A percentile compares a stretch with the other conserved stretches of the same genome.
phyloP scores from a whole-genome alignment of 73 alveolate genomes.

The Stentor roeselii region DNA sequence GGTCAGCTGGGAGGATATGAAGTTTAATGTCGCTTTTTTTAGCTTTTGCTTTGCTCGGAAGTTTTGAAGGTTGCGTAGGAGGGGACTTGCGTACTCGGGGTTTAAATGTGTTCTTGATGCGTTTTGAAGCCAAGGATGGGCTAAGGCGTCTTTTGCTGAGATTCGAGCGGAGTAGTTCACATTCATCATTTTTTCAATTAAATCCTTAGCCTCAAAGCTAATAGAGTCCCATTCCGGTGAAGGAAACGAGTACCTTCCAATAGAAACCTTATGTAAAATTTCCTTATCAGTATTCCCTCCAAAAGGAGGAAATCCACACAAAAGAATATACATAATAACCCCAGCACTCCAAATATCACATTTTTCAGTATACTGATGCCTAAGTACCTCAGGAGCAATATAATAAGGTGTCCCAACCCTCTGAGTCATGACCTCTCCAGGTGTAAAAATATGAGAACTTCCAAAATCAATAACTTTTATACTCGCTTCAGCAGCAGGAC shows the following conservation, averaged over 20 bases:
- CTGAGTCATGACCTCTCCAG: conserved; percentile 55
- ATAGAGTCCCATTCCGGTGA: conserved; percentile 35
- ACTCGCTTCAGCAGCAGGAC: not conserved
- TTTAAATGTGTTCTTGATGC: conserved; percentile 32
- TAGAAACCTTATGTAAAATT: conserved; percentile 42
- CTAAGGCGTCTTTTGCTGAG: conserved; percentile 45
- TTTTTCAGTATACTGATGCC: conserved; percentile 50
- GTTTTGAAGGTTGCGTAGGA: conserved; percentile 66
- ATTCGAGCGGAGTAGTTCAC: conserved; percentile 35
- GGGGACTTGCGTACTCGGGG: conserved; percentile 43
- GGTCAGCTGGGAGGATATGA: conserved; percentile 76
- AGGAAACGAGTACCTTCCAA: conserved; percentile 39
- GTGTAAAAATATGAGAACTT: conserved; percentile 44
- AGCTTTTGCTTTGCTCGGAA: conserved; percentile 80
- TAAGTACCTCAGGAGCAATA: conserved; percentile 70
- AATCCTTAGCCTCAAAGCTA: conserved; percentile 45
- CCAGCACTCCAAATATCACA: conserved; percentile 88
- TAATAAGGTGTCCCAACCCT: conserved; percentile 79
- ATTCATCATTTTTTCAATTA: conserved; percentile 31
- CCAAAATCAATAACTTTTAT: conserved; percentile 85
- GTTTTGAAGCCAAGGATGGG: conserved; percentile 43
- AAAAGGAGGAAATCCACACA: conserved; percentile 90
- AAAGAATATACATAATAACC: conserved; percentile 69
- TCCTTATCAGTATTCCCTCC: conserved; percentile 72
- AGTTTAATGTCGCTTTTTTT: conserved; percentile 77